Conservation (phyloP, 331 rosid species). For the Stylosanthes scabra region DNA sequence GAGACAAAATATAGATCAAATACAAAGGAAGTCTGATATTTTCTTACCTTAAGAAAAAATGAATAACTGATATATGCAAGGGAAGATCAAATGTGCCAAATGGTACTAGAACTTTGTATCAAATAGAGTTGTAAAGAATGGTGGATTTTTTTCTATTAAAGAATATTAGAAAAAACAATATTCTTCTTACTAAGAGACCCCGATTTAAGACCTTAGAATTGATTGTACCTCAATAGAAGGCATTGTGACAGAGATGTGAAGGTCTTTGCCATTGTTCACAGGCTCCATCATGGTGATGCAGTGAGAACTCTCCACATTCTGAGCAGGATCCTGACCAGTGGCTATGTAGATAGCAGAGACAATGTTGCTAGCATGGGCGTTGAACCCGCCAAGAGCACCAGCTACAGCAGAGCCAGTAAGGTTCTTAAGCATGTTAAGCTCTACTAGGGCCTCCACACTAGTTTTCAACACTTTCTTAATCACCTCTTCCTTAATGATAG, state of each 20-base stretch:
- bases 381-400: slow-evolving; percentile 79
- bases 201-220: neutral
- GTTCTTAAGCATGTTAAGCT: slow-evolving; percentile 80
- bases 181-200: neutral
- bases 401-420: slow-evolving; percentile 77
- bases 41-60: neutral
- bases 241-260: slow-evolving; percentile 77
- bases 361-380: slow-evolving; percentile 82
- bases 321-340: slow-evolving; percentile 89
- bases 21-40: slow-evolving; percentile 21
- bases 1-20: neutral
- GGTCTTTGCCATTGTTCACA: slow-evolving; percentile 63
- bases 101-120: neutral
- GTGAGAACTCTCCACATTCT: slow-evolving; percentile 81
- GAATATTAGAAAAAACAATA: neutral
- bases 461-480: slow-evolving; percentile 71
- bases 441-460: slow-evolving; percentile 56
- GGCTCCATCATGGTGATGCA: slow-evolving; percentile 82
- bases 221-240: slow-evolving; percentile 72
- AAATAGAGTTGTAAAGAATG: neutral
- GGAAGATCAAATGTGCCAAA: neutral
- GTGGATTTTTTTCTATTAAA: neutral
- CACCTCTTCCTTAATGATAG: slow-evolving; percentile 59
- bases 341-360: slow-evolving; percentile 74
- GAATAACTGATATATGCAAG: neutral